phyloP scores from a whole-genome alignment of 768 basidiomycete species.

The Panaeolus cyanescens region DNA sequence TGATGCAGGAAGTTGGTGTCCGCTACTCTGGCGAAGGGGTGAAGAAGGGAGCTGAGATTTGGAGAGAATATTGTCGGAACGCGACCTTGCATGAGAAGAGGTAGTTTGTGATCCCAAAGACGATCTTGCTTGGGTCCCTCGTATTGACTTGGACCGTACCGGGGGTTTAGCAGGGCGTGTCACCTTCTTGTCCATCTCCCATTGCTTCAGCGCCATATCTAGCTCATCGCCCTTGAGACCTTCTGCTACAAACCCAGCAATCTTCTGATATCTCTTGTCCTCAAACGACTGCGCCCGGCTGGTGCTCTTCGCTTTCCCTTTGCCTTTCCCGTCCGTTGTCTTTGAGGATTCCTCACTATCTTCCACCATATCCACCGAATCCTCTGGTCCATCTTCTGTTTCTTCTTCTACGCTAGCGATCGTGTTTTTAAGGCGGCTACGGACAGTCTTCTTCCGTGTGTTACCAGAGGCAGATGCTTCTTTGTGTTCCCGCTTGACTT shows the following conservation, averaged over 20 bases:
- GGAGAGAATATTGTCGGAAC: slow-evolving; percentile 2
- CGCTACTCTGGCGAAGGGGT: slow-evolving; percentile 8
- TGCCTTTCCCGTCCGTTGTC: slow-evolving; percentile 19
- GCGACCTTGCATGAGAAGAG: slow-evolving; percentile 9
- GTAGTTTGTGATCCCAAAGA: background rate
- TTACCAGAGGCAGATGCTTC: slow-evolving; percentile 26
- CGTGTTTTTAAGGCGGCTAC: slow-evolving; percentile 22
- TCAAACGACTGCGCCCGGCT: slow-evolving; percentile 30
- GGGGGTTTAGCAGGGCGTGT: slow-evolving; percentile 11
- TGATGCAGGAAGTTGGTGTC: slow-evolving; percentile 5
- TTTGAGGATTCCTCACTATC: slow-evolving; percentile 11
- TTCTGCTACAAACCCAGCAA: slow-evolving; percentile 63
- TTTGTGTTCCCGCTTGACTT: slow-evolving; percentile 39
- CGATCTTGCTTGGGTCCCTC: slow-evolving; percentile 1
- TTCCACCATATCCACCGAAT: background rate
- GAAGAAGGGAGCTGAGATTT: slow-evolving; percentile 9
- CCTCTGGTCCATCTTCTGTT: slow-evolving; percentile 24
- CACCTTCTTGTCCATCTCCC: slow-evolving; percentile 41
- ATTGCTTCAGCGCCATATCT: slow-evolving; percentile 63
- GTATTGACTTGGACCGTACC: slow-evolving; percentile 1
- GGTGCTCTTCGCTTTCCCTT: slow-evolving; percentile 24
- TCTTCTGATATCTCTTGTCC: slow-evolving; percentile 63
- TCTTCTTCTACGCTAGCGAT: slow-evolving; percentile 5
- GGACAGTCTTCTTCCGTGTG: slow-evolving; percentile 22
- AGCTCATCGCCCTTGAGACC: slow-evolving; percentile 68